phyloP scores from a whole-genome alignment of 179 eudicot species.

The Patellifolia procumbens region DNA sequence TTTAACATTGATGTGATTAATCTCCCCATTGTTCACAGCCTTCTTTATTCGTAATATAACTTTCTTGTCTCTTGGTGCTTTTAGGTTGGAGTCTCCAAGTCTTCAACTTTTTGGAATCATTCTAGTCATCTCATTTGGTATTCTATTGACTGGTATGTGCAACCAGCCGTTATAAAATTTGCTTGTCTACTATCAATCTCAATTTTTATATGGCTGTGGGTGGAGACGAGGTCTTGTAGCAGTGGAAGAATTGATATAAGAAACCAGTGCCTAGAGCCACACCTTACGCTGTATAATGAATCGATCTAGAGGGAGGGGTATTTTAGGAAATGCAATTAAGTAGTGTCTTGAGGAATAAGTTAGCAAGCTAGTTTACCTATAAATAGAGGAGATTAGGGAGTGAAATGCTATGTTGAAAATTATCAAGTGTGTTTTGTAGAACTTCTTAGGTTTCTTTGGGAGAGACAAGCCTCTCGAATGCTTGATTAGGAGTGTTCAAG shows the following conservation, averaged over 20 bases:
- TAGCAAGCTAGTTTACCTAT: too few species aligned
- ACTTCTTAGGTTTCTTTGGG: too few species aligned
- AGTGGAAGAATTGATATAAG: neutral
- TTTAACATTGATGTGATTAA: slow-evolving; percentile 3
- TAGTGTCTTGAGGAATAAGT: too few species aligned
- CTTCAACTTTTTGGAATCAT: slow-evolving; percentile 83
- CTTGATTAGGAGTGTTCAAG: too few species aligned
- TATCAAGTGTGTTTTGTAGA: too few species aligned
- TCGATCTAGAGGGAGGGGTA: too few species aligned
- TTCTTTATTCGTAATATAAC: neutral
- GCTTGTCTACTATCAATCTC: neutral
- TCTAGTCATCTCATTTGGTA: slow-evolving; percentile 73
- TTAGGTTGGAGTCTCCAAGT: slow-evolving; percentile 95
- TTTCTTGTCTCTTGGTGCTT: slow-evolving; percentile 9
- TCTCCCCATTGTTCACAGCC: neutral
- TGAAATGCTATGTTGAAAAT: too few species aligned
- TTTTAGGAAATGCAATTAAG: too few species aligned
- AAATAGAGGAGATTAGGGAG: too few species aligned
- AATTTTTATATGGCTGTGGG: slow-evolving; percentile 1
- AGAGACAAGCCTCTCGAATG: too few species aligned
- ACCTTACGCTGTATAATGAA: too few species aligned
- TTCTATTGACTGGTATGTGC: slow-evolving; percentile 75
- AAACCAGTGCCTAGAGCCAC: neutral
- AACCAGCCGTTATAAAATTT: neutral
- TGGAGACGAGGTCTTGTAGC: neutral